Evolutionary conservation across 345 rosid genomes (phyloP).

Genomic region (Rhizophora mangle): DNA sequence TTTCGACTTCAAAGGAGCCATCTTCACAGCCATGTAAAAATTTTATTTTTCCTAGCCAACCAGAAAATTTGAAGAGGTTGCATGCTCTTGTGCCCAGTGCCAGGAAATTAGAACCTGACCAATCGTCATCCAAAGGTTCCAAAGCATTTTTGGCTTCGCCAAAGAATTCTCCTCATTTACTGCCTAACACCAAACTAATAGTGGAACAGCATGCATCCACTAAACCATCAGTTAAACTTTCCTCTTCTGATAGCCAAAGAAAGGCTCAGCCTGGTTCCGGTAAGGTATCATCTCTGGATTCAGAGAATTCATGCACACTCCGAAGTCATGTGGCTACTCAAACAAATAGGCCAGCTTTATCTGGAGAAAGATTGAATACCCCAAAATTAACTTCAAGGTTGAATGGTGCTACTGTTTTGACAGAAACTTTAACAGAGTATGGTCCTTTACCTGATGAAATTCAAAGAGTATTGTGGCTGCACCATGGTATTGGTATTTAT

Average conservation of each 20-base stretch:
- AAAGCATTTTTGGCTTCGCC: constrained; percentile 48
- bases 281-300: constrained; percentile 36
- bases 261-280: constrained; percentile 39
- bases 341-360: constrained; percentile 41
- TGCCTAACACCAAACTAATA: constrained; percentile 21
- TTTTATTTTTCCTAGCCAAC: constrained; percentile 30
- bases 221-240: constrained; percentile 42
- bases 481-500: constrained; percentile 7
- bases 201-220: constrained; percentile 41
- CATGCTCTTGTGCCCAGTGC: constrained; percentile 33
- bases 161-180: constrained; percentile 40
- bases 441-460: constrained; percentile 35
- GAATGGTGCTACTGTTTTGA: constrained; percentile 33
- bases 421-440: constrained; percentile 41
- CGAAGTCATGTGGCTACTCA: constrained; percentile 43
- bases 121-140: constrained; percentile 33
- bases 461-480: constrained; percentile 27
- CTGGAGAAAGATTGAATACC: constrained; percentile 50
- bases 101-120: constrained; percentile 38
- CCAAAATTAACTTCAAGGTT: constrained; percentile 42
- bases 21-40: constrained; percentile 30
- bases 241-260: constrained; percentile 38
- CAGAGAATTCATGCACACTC: constrained; percentile 38
- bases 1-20: constrained; percentile 22
- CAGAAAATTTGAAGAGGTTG: constrained; percentile 27